Evolutionary conservation across 805 yeast genomes (phyloP), one percentile per base, ranked within the genome.

Genomic region (Pichia thaimueangensis): DNA sequence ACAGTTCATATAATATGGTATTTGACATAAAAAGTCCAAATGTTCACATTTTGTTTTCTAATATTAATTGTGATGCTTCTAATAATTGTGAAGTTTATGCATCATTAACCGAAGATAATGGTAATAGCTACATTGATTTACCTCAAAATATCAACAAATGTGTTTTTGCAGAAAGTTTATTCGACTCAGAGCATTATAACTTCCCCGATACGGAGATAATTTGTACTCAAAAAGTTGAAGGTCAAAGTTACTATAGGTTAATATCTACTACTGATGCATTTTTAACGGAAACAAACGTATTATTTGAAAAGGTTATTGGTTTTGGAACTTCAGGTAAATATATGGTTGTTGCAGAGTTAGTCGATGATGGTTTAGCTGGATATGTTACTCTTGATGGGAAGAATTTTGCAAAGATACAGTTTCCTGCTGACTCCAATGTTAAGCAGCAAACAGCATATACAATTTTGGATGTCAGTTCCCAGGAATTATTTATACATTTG

Each of bases 401-500:
- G 5, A 68, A 63, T 9, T 93, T 81, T 70, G 86, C 95, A 0
- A 82, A 76, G 45, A 93, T 93, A 0, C 70, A 74, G 45, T 82
- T 87, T 62, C 97, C 98, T 2, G 74, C 76, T 29, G 64, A 71
- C 50, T 67, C 84, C 51, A 63, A 71, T 6, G 77, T 82, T 20
- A 74, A 74, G 33, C 68, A 70, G 28, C 81, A 80, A 49, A 77
- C 74, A 46, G 85, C 87, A 0, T 88, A 86, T 62, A 89, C 96
- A 0, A 73, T 91, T 20, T 66, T 93, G 32, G 87, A 86, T 30
- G 77, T 91, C 1, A 72, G 73, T 22, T 71, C 87, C 0, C 74
- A 80, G 25, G 76, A 95, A 2, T 69, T 93, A 5, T 83, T 88
- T 61, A 56, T 93, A 63, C 97, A 87, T 59, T 83, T 88, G 7